A percentile compares a stretch with the other conserved stretches of the same genome.
Conservation (phyloP, 75 land plant species). For the Pinus taeda region DNA sequence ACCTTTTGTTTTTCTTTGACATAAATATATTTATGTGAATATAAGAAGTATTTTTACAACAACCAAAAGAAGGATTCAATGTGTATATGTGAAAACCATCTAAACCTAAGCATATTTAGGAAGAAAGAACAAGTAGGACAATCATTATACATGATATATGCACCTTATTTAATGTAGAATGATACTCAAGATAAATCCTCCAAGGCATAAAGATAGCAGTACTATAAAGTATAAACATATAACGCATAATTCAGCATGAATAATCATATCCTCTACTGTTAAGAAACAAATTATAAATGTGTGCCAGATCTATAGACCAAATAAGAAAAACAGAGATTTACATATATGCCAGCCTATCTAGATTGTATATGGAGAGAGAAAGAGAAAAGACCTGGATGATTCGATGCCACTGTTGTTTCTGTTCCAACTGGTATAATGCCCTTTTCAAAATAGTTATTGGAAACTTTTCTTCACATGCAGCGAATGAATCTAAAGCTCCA, state of each 20-base stretch:
- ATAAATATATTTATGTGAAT: too few species aligned
- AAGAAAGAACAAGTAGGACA: neutral
- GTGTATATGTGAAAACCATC: neutral
- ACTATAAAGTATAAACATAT: neutral
- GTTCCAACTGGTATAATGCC: constrained; percentile 59
- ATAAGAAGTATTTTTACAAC: too few species aligned
- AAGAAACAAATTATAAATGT: neutral
- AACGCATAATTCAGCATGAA: neutral
- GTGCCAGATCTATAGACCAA: neutral
- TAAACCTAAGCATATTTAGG: too few species aligned
- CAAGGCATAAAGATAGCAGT: neutral
- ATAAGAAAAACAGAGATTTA: too few species aligned
- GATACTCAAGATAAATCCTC: neutral
- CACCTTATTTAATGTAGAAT: neutral
- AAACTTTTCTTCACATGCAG: constrained; percentile 85
- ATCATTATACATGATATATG: too few species aligned
- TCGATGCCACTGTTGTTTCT: constrained; percentile 81
- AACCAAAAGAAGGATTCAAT: neutral
- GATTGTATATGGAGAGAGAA: neutral
- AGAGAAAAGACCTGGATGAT: constrained; percentile 65
- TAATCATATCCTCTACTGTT: neutral
- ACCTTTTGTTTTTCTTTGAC: too few species aligned
- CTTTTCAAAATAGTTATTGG: constrained; percentile 67
- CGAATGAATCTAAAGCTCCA: constrained; percentile 88
- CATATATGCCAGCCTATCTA: neutral